Evolutionary conservation across 1,284 basidiomycete species (phyloP).

Genomic region (Rhizoctonia solani): DNA sequence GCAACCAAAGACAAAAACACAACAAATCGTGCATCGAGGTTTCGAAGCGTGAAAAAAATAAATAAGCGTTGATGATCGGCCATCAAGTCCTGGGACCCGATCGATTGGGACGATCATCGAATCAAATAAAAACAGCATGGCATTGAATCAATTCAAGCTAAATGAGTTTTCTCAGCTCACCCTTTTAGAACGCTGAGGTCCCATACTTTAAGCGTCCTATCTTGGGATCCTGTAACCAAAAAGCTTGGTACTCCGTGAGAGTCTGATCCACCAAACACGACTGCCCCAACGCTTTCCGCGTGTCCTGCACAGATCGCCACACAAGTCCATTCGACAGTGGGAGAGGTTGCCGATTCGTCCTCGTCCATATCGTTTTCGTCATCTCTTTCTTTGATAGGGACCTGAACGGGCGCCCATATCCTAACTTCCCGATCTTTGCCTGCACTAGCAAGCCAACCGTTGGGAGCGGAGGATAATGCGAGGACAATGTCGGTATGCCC

Average conservation of each 20-base stretch:
- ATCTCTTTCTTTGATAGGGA: not conserved
- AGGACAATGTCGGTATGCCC: slow-evolving; percentile 94
- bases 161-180: not conserved
- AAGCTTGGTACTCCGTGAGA: slow-evolving; percentile 55
- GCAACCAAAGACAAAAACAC: not conserved
- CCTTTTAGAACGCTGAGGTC: slow-evolving; percentile 56
- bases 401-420: slow-evolving; percentile 69
- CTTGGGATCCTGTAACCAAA: slow-evolving; percentile 93
- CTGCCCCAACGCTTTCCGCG: slow-evolving; percentile 89
- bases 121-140: too few relatives aligned
- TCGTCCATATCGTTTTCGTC: not conserved
- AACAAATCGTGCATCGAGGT: too few relatives aligned
- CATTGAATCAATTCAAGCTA: too few relatives aligned
- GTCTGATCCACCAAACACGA: slow-evolving; percentile 67
- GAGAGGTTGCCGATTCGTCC: not conserved
- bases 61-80: too few relatives aligned
- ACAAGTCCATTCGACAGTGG: slow-evolving; percentile 67
- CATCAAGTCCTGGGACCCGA: too few relatives aligned
- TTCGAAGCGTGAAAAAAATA: too few relatives aligned
- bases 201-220: slow-evolving; percentile 99
- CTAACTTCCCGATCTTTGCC: slow-evolving; percentile 91
- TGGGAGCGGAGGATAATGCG: slow-evolving; percentile 71
- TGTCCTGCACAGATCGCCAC: slow-evolving; percentile 92
- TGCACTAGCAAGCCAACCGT: slow-evolving; percentile 81
- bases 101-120: too few relatives aligned